Base-by-base conservation (phyloP, 2,329 filamentous ascomycete genomes). In the Setomelanomma holmii region DNA sequence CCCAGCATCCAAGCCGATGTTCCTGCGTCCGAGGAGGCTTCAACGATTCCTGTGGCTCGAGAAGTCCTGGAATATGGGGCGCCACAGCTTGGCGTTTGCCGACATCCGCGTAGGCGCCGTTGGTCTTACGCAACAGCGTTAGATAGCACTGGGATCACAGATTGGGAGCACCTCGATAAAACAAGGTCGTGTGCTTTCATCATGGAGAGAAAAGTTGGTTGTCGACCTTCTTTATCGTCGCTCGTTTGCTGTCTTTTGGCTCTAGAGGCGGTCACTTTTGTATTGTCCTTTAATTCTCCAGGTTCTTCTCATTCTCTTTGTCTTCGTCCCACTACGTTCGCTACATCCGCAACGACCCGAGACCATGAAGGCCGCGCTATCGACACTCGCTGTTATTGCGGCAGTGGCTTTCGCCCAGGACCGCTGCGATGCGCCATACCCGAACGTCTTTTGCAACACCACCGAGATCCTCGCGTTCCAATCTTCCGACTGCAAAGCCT, bases 351-450 rank as follows among this genome's bases (percentile, higher is more conserved):
- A 7, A 16, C 10, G 2, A 35, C 23, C 22, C 17, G 27, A 14
- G 21, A 58, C 45, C 52, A 61, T 63, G 47, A 65, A 55, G 42
- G 42, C 52, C 35, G 43, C 54, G 7, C 38, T 55, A 12, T 46
- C 54, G 30, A 47, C 54, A n/a, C 19, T 65, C 21, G 46, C 51
- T 19, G 17, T 63, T 10, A 40, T 56, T 17, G 54, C 45, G 5
- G 50, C 55, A 12, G 40, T 57, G 24, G 59, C 50, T 17, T 42
- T 57, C 20, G 64, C 57, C 1, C 64, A 67, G 44, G 48, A 65
- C 23, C 64, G 64, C 19, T 67, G 64, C 48, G 64, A 67, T 39
- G 63, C 52, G 24, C 58, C 61, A 16, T 63, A 58, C 22, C 64
- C 64, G 0, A 38, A 40, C 4, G 40, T 60, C 5, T 66, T 45